Percentiles rank a stretch among this genome's conserved stretches.
Evolutionary conservation across 179 eudicot genomes (phyloP).

Genomic region (Silene coronaria): DNA sequence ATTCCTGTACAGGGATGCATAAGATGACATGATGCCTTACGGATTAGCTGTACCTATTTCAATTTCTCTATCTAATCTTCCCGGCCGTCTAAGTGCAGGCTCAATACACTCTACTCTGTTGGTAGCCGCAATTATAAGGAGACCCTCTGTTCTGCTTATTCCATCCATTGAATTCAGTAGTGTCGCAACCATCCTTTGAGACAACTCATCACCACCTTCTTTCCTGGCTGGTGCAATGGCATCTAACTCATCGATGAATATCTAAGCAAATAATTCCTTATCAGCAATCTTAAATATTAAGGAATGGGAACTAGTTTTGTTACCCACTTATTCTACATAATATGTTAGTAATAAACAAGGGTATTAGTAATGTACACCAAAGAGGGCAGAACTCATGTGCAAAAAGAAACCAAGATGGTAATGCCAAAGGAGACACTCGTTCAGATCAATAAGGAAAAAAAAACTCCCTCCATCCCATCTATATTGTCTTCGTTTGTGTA

Average conservation of each 20-base stretch:
- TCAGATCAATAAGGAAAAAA: too few species aligned
- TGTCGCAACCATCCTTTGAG: constrained; percentile 89
- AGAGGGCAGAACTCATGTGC: too few species aligned
- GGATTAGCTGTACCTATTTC: constrained; percentile 59
- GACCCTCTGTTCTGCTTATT: constrained; percentile 54
- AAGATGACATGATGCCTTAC: neutral
- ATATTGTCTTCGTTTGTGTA: too few species aligned
- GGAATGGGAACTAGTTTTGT: neutral
- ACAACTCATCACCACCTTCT: constrained; percentile 87
- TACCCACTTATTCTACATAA: neutral
- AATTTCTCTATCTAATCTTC: constrained; percentile 89
- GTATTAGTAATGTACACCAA: too few species aligned
- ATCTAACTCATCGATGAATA: constrained; percentile 94
- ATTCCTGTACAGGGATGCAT: neutral
- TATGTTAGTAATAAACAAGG: neutral
- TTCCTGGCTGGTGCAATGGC: constrained; percentile 93
- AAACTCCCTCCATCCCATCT: too few species aligned
- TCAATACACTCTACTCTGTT: constrained; percentile 82
- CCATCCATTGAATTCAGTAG: constrained; percentile 89
- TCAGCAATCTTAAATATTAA: constrained; percentile 13
- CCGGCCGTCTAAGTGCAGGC: constrained; percentile 93
- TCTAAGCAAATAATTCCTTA: constrained; percentile 33
- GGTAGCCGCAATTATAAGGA: constrained; percentile 87
- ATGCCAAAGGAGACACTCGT: too few species aligned
- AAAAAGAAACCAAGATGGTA: too few species aligned